A percentile compares a stretch with the other conserved stretches of the same genome.
Conservation (phyloP, 495 filamentous ascomycete species). For the Hypoxylon intermedium region DNA sequence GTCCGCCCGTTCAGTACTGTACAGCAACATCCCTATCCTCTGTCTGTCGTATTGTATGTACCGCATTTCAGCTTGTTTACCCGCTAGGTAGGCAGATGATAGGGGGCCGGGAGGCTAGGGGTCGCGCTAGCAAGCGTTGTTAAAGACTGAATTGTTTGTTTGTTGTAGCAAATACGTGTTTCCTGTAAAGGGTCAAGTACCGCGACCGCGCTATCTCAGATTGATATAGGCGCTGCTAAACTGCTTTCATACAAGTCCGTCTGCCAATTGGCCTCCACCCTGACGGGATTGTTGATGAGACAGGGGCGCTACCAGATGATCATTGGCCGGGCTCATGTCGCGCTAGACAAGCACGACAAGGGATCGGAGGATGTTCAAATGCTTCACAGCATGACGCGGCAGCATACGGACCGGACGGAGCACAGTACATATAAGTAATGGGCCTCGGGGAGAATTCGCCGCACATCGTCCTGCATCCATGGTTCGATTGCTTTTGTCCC, state of each 20-base stretch:
- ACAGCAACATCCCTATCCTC: constrained; percentile 9
- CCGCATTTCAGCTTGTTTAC: neutral
- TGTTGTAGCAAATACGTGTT: constrained; percentile 30
- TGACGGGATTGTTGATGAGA: constrained; percentile 41
- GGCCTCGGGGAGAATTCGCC: constrained; percentile 29
- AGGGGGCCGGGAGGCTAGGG: constrained; percentile 18
- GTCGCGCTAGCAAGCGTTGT: constrained; percentile 14
- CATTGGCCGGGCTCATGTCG: constrained; percentile 44
- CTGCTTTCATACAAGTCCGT: constrained; percentile 22
- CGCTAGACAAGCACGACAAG: constrained; percentile 50
- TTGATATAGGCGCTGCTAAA: constrained; percentile 29
- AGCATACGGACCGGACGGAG: constrained; percentile 25
- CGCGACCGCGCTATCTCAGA: constrained; percentile 32
- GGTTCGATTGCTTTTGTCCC: constrained; percentile 26
- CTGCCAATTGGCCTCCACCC: constrained; percentile 36
- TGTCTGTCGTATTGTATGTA: neutral
- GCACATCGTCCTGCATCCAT: constrained; percentile 35
- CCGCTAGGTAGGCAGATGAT: neutral
- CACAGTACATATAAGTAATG: constrained; percentile 18
- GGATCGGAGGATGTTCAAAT: constrained; percentile 30
- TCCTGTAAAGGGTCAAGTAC: constrained; percentile 18
- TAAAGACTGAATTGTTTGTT: constrained; percentile 18
- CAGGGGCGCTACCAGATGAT: constrained; percentile 27
- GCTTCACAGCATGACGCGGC: constrained; percentile 41
- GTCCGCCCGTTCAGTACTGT: too few species aligned